Percentiles rank a stretch among this genome's conserved stretches.
phyloP scores from a whole-genome alignment of 768 basidiomycete genomes.

The Ramaria rubella region DNA sequence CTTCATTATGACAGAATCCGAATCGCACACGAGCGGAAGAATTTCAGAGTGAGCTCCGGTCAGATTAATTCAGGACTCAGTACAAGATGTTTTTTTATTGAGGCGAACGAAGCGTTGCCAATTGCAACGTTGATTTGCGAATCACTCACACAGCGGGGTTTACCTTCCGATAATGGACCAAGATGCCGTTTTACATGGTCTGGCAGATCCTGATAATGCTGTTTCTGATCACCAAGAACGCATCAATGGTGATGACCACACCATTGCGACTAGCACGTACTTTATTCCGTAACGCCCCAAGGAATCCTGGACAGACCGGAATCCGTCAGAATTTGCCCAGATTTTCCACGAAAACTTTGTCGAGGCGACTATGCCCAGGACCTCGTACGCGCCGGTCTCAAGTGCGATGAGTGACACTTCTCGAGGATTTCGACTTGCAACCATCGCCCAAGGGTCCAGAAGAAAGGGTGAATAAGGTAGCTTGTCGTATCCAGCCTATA shows the following conservation, averaged over 20 bases:
- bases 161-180: conserved; percentile 89
- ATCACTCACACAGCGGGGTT: too few relatives aligned
- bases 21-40: too few relatives aligned
- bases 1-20: too few relatives aligned
- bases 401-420: conserved; percentile 68
- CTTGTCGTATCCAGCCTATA: conserved; percentile 78
- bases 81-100: too few relatives aligned
- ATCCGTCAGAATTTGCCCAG: conserved; percentile 92
- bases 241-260: too few relatives aligned
- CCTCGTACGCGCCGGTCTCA: conserved; percentile 58
- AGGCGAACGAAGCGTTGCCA: too few relatives aligned
- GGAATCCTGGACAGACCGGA: conserved; percentile 84
- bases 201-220: conserved; percentile 96
- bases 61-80: too few relatives aligned
- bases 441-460: conserved; percentile 86
- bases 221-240: too few relatives aligned
- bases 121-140: too few relatives aligned
- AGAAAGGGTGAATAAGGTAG: conserved; percentile 91
- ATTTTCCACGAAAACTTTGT: conserved; percentile 88
- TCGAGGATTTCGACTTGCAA: conserved; percentile 82
- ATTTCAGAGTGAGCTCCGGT: too few relatives aligned
- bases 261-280: conserved; percentile 39
- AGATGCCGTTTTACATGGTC: conserved; percentile 84
- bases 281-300: conserved; percentile 93
- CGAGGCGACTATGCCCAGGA: conserved; percentile 82